Evolutionary conservation across 306 rosid species (phyloP).

Genomic region (Albizia julibrissin): DNA sequence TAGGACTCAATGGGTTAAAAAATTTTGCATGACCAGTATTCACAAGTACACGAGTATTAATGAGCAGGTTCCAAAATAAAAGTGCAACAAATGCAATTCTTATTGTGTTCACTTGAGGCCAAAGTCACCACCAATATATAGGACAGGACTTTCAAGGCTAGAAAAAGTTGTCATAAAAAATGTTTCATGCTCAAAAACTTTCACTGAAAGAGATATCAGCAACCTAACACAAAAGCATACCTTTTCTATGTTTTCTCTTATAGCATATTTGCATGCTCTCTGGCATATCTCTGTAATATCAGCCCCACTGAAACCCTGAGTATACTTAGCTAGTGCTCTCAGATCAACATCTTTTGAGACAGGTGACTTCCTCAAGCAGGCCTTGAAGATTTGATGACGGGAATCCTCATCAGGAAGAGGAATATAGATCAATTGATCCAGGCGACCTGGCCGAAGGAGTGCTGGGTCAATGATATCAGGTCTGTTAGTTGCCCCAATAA

Average conservation of each 20-base stretch:
- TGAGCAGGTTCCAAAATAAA: background rate
- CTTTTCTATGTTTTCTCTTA: conserved; percentile 59
- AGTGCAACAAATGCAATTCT: too few relatives aligned
- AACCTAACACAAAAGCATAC: conserved; percentile 29
- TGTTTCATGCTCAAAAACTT: background rate
- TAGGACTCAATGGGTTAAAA: background rate
- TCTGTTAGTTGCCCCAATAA: conserved; percentile 60
- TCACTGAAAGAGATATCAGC: background rate
- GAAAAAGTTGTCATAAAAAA: background rate
- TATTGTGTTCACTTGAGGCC: too few relatives aligned
- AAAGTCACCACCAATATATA: too few relatives aligned
- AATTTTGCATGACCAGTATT: background rate
- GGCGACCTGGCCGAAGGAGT: conserved; percentile 59
- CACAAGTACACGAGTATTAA: background rate
- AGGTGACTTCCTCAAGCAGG: conserved; percentile 61
- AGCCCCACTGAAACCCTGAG: conserved; percentile 61
- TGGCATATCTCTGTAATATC: conserved; percentile 60
- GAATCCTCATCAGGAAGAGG: conserved; percentile 61
- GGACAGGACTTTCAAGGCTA: too few relatives aligned
- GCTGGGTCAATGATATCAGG: conserved; percentile 62
- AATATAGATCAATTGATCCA: conserved; percentile 56
- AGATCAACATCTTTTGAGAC: conserved; percentile 51
- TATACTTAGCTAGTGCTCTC: conserved; percentile 46
- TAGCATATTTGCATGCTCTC: conserved; percentile 59
- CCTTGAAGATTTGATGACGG: conserved; percentile 52